A percentile compares a stretch with the other conserved stretches of the same genome.
Evolutionary conservation across 371 early-diverging fungal species (phyloP).

Genomic region (Entomophthora muscae): DNA sequence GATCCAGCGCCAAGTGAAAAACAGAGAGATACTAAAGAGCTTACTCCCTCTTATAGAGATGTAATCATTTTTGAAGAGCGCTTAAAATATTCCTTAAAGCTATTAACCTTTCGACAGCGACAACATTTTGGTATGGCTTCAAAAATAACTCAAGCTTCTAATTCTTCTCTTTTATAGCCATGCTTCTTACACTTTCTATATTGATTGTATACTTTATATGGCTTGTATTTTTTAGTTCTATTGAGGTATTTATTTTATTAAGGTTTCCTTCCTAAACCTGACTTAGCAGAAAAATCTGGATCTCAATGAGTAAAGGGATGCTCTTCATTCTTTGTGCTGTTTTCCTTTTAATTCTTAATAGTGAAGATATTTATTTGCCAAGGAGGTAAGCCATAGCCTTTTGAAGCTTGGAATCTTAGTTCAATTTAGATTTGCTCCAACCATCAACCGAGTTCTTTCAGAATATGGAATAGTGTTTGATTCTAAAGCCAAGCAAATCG

Average conservation of each 20-base stretch:
- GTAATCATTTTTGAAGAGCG: slow-evolving; percentile 2
- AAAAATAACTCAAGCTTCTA: not conserved
- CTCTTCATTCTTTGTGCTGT: not conserved
- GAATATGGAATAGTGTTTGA: not conserved
- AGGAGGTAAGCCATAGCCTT: not conserved
- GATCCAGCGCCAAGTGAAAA: not conserved
- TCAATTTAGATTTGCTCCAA: not conserved
- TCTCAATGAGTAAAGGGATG: not conserved
- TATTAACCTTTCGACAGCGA: not conserved
- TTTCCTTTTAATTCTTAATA: not conserved
- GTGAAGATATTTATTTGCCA: not conserved
- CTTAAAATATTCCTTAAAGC: not conserved
- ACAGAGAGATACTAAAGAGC: not conserved
- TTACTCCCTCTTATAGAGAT: not conserved
- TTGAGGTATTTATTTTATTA: not conserved
- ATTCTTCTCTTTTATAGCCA: not conserved
- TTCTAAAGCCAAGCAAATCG: not conserved
- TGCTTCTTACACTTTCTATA: not conserved
- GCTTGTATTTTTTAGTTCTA: not conserved
- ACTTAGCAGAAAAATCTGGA: not conserved
- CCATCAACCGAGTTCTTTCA: not conserved
- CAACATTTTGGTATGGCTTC: not conserved
- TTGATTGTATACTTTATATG: not conserved
- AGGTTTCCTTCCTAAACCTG: not conserved
- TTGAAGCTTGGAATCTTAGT: not conserved